Conservation (phyloP, 2,329 filamentous ascomycete genomes). For the Hirsutella thompsonii region DNA sequence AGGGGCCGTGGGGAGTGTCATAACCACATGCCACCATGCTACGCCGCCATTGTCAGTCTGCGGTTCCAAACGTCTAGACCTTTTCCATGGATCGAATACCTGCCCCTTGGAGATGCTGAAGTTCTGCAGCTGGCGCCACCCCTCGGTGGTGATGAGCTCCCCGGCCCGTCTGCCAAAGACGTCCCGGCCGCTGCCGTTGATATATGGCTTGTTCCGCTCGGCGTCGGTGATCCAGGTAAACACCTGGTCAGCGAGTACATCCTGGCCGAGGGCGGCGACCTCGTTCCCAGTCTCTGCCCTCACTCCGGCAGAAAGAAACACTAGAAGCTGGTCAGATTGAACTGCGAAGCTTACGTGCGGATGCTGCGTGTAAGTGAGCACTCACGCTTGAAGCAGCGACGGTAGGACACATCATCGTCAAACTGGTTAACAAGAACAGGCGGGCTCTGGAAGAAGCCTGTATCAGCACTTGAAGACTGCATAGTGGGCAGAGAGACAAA, state of each 20-base stretch:
- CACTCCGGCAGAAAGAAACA: slow-evolving; percentile 33
- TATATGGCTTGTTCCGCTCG: slow-evolving; percentile 49
- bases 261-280: slow-evolving; percentile 32
- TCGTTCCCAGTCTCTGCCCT: slow-evolving; percentile 26
- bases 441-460: slow-evolving; percentile 42
- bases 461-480: slow-evolving; percentile 30
- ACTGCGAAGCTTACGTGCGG: background rate
- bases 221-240: slow-evolving; percentile 48
- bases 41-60: background rate
- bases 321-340: slow-evolving; percentile 15
- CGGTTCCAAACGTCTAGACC: no score
- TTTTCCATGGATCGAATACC: no score
- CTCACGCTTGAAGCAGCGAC: slow-evolving; percentile 37
- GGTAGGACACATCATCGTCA: slow-evolving; percentile 38
- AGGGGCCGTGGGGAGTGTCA: slow-evolving; percentile 34
- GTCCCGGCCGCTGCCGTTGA: slow-evolving; percentile 42
- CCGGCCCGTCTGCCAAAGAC: slow-evolving; percentile 48
- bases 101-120: slow-evolving; percentile 44
- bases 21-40: slow-evolving; percentile 48
- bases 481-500: slow-evolving; percentile 13
- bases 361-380: background rate
- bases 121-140: slow-evolving; percentile 50
- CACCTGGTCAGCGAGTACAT: slow-evolving; percentile 40
- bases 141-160: slow-evolving; percentile 49
- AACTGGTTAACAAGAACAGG: slow-evolving; percentile 43